Percentiles rank a stretch among this genome's conserved stretches.
phyloP scores from a whole-genome alignment of 2,329 filamentous ascomycete genomes.

The Zymoseptoria pseudotritici region DNA sequence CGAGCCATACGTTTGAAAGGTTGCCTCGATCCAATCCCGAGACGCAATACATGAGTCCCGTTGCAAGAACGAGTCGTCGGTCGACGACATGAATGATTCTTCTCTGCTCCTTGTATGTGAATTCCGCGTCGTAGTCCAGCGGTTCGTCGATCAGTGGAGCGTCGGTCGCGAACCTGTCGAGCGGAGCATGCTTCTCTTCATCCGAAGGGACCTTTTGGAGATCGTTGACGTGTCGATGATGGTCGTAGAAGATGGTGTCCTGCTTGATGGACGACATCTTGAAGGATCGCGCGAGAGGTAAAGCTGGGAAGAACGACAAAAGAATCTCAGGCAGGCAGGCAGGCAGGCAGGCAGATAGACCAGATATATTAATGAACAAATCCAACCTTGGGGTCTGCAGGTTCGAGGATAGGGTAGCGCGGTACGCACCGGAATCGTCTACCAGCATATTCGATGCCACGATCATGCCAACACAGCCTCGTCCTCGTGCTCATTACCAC shows the following conservation, averaged over 20 bases:
- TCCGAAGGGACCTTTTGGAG: neutral
- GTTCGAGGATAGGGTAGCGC: too few species aligned
- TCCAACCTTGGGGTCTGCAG: too few species aligned
- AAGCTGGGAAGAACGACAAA: too few species aligned
- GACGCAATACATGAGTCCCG: slow-evolving; percentile 58
- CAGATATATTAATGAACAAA: too few species aligned
- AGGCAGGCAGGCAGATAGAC: too few species aligned
- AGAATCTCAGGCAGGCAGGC: too few species aligned
- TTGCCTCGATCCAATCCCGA: slow-evolving; percentile 51
- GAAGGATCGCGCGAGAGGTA: too few species aligned
- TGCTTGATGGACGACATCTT: neutral
- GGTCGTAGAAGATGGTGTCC: neutral
- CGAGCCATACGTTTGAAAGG: slow-evolving; percentile 3
- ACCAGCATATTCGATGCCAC: too few species aligned
- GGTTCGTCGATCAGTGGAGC: neutral
- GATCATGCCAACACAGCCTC: too few species aligned
- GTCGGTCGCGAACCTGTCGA: neutral
- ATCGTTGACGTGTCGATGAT: neutral
- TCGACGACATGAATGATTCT: slow-evolving; percentile 58
- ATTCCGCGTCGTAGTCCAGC: neutral
- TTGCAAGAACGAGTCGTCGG: slow-evolving; percentile 37
- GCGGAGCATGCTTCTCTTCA: neutral
- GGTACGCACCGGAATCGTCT: too few species aligned
- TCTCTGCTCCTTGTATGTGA: neutral
- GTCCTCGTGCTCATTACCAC: too few species aligned